Evolutionary conservation across 2,329 filamentous ascomycete genomes (phyloP).

Genomic region (Epichloe glyceriae): DNA sequence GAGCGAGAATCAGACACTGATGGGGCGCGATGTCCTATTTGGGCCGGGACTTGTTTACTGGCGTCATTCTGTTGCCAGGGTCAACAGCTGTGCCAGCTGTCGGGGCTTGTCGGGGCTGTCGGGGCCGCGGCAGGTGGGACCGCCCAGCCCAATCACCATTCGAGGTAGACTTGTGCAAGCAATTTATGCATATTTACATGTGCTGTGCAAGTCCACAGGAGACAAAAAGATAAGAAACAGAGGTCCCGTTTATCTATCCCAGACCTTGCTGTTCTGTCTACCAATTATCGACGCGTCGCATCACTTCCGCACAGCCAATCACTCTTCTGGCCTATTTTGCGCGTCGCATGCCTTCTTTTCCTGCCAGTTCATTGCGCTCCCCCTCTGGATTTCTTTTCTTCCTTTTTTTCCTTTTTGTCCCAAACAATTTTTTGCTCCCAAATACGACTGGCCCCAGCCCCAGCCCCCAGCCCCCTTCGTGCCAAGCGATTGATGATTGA

Average conservation of each 20-base stretch:
- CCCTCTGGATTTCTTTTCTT: background rate
- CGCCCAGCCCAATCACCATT: background rate
- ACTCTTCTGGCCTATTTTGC: background rate
- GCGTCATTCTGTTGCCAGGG: conserved; percentile 21
- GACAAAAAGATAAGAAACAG: too few species aligned
- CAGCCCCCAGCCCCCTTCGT: too few species aligned
- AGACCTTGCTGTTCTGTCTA: background rate
- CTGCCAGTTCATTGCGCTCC: background rate
- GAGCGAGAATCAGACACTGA: background rate
- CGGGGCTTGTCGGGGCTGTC: too few species aligned
- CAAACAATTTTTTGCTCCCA: background rate
- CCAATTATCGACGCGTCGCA: conserved; percentile 1
- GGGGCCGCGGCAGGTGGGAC: background rate
- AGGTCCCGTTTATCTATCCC: background rate
- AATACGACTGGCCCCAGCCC: too few species aligned
- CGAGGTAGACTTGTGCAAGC: background rate
- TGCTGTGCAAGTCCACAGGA: too few species aligned
- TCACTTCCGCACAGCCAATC: background rate
- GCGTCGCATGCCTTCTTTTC: background rate
- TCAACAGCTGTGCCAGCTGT: conserved; percentile 8
- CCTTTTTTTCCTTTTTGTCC: background rate
- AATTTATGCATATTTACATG: background rate
- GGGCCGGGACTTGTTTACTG: conserved; percentile 21
- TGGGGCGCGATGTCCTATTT: background rate
- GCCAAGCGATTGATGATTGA: too few species aligned